phyloP scores from a whole-genome alignment of 1,139 yeast species.

The Taiozyma sp. region DNA sequence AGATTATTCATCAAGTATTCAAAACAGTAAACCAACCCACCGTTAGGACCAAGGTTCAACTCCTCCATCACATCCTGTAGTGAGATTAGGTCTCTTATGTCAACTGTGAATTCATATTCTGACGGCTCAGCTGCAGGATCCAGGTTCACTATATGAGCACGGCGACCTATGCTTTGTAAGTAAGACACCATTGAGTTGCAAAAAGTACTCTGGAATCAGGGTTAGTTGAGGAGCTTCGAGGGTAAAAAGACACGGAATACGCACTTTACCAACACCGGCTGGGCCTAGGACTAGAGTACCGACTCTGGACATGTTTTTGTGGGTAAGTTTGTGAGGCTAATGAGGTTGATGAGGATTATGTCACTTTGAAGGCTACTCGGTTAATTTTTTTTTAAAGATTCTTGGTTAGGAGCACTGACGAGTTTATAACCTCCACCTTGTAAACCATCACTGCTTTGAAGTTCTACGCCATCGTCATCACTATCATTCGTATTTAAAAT shows the following conservation, averaged over 20 bases:
- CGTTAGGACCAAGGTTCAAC: constrained; percentile 91
- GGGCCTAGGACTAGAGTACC: constrained; percentile 97
- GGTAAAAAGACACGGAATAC: constrained; percentile 2
- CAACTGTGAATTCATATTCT: constrained; percentile 88
- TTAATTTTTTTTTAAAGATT: too few species aligned
- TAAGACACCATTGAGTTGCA: constrained; percentile 84
- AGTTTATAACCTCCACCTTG: too few species aligned
- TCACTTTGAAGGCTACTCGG: too few species aligned
- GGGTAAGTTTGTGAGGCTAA: background rate
- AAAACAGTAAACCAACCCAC: constrained; percentile 89
- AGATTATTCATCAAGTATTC: constrained; percentile 80
- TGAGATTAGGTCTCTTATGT: constrained; percentile 85
- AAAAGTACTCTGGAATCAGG: constrained; percentile 53
- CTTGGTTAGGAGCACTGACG: too few species aligned
- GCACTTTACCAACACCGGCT: constrained; percentile 86
- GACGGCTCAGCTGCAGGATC: constrained; percentile 98
- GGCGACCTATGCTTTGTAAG: constrained; percentile 84
- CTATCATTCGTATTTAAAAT: background rate
- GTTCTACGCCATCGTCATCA: background rate
- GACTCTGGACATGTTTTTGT: constrained; percentile 70
- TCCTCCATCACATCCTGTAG: constrained; percentile 97
- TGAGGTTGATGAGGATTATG: background rate
- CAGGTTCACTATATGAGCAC: constrained; percentile 90
- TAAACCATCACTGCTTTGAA: too few species aligned
- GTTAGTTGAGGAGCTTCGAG: background rate